Conservation (phyloP, 306 rosid genomes). For the Acmispon strigosus region DNA sequence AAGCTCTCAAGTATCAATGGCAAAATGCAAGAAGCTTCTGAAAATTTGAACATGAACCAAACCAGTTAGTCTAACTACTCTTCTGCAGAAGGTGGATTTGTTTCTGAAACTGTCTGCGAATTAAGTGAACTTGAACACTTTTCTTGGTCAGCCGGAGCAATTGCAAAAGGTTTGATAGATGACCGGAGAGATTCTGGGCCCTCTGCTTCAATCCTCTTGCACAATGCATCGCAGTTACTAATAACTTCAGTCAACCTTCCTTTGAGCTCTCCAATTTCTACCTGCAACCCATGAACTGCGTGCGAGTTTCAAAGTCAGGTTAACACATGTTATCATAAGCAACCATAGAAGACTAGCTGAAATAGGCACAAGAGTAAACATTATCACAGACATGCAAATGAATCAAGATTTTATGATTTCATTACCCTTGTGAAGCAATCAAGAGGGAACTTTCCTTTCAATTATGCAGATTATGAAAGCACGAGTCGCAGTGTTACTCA, state of each 20-base stretch:
- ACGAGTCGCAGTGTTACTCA: neutral
- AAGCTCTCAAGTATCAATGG: constrained; percentile 8
- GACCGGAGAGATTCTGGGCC: constrained; percentile 73
- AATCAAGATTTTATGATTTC: neutral
- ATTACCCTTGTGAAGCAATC: neutral
- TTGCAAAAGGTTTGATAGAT: constrained; percentile 53
- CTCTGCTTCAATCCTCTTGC: constrained; percentile 65
- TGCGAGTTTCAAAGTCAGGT: constrained; percentile 9
- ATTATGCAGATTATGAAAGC: constrained; percentile 2
- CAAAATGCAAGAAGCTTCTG: constrained; percentile 21
- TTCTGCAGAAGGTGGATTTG: constrained; percentile 35
- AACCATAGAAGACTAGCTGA: neutral
- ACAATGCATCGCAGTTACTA: constrained; percentile 77
- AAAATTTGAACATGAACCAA: constrained; percentile 23
- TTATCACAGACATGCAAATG: neutral
- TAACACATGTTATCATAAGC: constrained; percentile 5
- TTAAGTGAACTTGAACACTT: constrained; percentile 21
- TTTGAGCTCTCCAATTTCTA: constrained; percentile 87
- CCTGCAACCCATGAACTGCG: constrained; percentile 81
- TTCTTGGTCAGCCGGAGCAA: constrained; percentile 17
- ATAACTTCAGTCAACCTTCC: constrained; percentile 92
- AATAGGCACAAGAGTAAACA: neutral
- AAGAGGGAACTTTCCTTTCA: constrained; percentile 1
- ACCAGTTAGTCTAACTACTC: constrained; percentile 37
- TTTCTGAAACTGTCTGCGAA: constrained; percentile 20